A percentile compares a stretch with the other conserved stretches of the same genome.
Evolutionary conservation across 805 yeast genomes (phyloP).

Genomic region (Ogataea nonfermentans): DNA sequence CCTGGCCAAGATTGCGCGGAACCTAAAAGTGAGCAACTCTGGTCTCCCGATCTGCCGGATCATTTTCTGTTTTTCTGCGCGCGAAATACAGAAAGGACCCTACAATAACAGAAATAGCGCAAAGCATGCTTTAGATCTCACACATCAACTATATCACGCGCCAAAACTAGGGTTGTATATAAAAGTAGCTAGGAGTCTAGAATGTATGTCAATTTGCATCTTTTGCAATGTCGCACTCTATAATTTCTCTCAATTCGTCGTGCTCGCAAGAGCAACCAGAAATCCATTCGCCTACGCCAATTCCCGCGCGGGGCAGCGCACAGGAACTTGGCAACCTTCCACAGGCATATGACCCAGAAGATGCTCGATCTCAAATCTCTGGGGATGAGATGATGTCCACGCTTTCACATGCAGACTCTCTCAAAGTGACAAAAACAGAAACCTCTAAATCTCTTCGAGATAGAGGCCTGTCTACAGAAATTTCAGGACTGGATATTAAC

Average conservation of each 20-base stretch:
- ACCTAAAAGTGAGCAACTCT: no score
- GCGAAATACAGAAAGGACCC: slow-evolving; percentile 12
- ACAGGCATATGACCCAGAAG: slow-evolving; percentile 45
- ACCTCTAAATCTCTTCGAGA: slow-evolving; percentile 67
- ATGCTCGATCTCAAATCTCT: slow-evolving; percentile 45
- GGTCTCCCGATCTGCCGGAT: slow-evolving; percentile 15
- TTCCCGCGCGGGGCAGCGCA: slow-evolving; percentile 2
- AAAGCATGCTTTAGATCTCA: not conserved
- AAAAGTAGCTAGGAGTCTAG: not conserved
- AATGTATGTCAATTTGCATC: no score
- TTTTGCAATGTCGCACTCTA: slow-evolving; percentile 16
- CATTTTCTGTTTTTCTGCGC: slow-evolving; percentile 4
- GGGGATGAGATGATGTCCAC: slow-evolving; percentile 28
- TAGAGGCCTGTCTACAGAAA: slow-evolving; percentile 54
- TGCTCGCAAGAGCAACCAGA: slow-evolving; percentile 14
- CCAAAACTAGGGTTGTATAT: slow-evolving; percentile 1
- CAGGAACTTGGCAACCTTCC: slow-evolving; percentile 28
- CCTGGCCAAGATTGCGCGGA: no score
- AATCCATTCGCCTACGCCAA: slow-evolving; percentile 1
- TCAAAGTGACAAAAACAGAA: slow-evolving; percentile 58
- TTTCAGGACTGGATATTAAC: slow-evolving; percentile 55
- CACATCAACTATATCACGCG: slow-evolving; percentile 4
- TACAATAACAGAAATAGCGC: slow-evolving; percentile 13
- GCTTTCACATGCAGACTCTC: slow-evolving; percentile 33
- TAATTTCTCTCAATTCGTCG: slow-evolving; percentile 21